Base-by-base conservation (phyloP, 169 alveolate genomes). In the Miamiensis avidus region DNA sequence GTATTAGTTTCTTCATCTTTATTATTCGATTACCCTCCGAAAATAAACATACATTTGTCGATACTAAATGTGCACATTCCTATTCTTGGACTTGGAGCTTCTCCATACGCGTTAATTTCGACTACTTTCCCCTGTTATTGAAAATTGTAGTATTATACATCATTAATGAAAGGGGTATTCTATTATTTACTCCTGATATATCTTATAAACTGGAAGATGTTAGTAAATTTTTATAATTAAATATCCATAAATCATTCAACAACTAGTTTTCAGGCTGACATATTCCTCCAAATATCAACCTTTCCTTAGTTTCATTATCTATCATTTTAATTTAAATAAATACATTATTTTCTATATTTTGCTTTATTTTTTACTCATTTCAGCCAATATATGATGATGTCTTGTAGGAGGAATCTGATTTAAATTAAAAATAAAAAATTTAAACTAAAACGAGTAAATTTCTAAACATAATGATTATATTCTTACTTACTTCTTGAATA, bases 161-260 rank as follows among this genome's bases (percentile, higher is more conserved):
- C n/a, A n/a, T n/a, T n/a, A n/a, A n/a, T n/a, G n/a, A n/a, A n/a
- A n/a, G n/a, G n/a, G n/a, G n/a, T n/a, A n/a, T n/a, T n/a, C n/a
- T n/a, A n/a, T n/a, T n/a, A n/a, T 33, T 34, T n/a, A 82, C 87
- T 28, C 87, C 87, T 32, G 87, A 81, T 29, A 82, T 31, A 25
- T 82, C 87, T 28, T 31, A 26, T 29, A 32, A 34, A 82, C 32
- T 82, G 25, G 82, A 73, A 33, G 30, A 73, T 73, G 72, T 6
- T 4, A 73, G 15, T 28, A 81, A 75, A 27, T 49, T 49, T 49
- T 74, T 31, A 74, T 82, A 82, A 34, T 82, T 74, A 75, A 82
- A 82, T n/a, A 82, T 82, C 87, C 87, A 82, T 31, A 82, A 75
- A 74, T 82, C 87, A 82, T 82, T 82, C n/a, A 33, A 82, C 32